Evolutionary conservation across 441 rosid genomes (phyloP).

Genomic region (Eruca vesicaria): DNA sequence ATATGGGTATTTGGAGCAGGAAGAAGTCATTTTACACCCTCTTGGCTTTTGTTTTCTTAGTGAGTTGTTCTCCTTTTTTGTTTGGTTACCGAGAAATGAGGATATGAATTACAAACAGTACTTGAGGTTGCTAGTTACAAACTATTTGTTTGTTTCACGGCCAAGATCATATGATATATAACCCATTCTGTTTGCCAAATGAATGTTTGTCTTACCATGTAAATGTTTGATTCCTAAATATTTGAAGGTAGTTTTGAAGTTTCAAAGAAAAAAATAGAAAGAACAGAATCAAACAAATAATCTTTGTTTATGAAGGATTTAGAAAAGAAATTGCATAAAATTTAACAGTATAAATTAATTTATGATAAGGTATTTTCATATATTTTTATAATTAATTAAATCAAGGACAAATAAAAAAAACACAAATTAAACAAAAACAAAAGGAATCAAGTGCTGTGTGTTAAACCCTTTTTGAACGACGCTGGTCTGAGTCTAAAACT

Average conservation of each 20-base stretch:
- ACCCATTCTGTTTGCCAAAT: not conserved
- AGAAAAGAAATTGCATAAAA: not conserved
- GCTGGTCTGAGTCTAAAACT: conserved; percentile 7
- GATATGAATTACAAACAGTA: conserved; percentile 16
- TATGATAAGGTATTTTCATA: not conserved
- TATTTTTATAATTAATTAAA: not conserved
- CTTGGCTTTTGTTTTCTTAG: conserved; percentile 20
- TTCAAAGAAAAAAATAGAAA: not conserved
- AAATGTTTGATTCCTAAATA: not conserved
- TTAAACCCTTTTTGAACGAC: not conserved
- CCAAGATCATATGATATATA: not conserved
- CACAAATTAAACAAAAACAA: not conserved
- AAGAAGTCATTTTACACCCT: not conserved
- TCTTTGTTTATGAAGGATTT: not conserved
- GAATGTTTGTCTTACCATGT: not conserved
- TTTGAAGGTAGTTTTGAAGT: not conserved
- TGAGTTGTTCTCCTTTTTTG: not conserved
- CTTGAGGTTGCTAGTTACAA: conserved; percentile 15
- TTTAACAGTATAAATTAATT: not conserved
- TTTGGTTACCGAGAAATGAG: conserved; percentile 19
- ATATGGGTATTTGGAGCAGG: not conserved
- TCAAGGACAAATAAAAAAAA: not conserved
- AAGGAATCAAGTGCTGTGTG: not conserved
- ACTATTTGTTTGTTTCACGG: conserved; percentile 16
- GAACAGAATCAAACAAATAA: not conserved